Percentiles rank a stretch among this genome's conserved stretches.
Evolutionary conservation across 352 stramenopile genomes (phyloP).

Genomic region (Pythium graminicola): DNA sequence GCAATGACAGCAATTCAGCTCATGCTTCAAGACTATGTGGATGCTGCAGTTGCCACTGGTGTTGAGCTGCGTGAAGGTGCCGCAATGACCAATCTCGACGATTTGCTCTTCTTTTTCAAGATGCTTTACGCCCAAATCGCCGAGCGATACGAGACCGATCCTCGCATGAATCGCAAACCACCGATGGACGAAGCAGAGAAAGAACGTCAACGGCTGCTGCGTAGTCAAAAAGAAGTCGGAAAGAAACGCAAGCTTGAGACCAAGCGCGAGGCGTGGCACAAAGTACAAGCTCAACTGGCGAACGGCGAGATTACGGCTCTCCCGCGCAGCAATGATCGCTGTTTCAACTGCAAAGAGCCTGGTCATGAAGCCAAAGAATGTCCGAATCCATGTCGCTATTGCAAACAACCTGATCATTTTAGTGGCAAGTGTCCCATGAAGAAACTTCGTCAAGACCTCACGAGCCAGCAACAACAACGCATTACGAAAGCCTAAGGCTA

Average conservation of each 20-base stretch:
- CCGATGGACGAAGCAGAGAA: constrained; percentile 80
- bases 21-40: constrained; percentile 72
- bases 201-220: constrained; percentile 62
- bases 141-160: constrained; percentile 52
- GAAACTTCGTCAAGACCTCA: constrained; percentile 38
- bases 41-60: constrained; percentile 30
- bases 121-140: constrained; percentile 64
- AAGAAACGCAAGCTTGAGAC: constrained; percentile 71
- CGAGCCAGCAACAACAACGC: constrained; percentile 38
- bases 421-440: constrained; percentile 71
- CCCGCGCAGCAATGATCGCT: constrained; percentile 43
- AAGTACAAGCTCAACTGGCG: constrained; percentile 39
- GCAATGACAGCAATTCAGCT: constrained; percentile 57
- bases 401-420: constrained; percentile 65
- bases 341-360: constrained; percentile 83
- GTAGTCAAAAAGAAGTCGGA: constrained; percentile 67
- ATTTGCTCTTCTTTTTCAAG: constrained; percentile 83
- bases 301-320: constrained; percentile 38
- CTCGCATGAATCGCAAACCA: constrained; percentile 43
- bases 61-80: constrained; percentile 30
- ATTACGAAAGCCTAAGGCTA: constrained; percentile 55
- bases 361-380: constrained; percentile 75
- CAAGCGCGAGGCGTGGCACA: constrained; percentile 50
- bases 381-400: constrained; percentile 72
- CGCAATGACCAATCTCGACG: constrained; percentile 35